phyloP scores from a whole-genome alignment of 805 yeast species.

The Grigorovia jiainica region DNA sequence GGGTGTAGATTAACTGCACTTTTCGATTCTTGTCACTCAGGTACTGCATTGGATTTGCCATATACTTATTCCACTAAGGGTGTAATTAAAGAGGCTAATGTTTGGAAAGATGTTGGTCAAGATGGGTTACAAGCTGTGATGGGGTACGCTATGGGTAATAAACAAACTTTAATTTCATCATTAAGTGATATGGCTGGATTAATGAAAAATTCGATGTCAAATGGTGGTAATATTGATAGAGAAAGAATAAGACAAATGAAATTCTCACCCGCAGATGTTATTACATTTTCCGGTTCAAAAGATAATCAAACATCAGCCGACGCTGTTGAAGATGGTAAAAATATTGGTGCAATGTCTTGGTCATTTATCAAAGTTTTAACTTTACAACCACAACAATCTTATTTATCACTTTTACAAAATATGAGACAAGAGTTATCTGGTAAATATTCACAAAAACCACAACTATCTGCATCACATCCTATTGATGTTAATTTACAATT shows the following conservation, averaged over 20 bases:
- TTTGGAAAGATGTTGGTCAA: conserved; percentile 64
- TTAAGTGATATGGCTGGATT: conserved; percentile 36
- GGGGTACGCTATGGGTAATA: conserved; percentile 54
- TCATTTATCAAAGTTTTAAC: conserved; percentile 60
- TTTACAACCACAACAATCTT: conserved; percentile 56
- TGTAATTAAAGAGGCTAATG: conserved; percentile 68
- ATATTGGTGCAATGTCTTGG: conserved; percentile 81
- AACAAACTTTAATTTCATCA: conserved; percentile 33
- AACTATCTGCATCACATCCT: conserved; percentile 74
- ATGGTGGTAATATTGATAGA: conserved; percentile 24
- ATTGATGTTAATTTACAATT: conserved; percentile 52
- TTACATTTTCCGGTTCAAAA: conserved; percentile 71
- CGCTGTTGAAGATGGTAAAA: conserved; percentile 57
- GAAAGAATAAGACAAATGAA: conserved; percentile 45
- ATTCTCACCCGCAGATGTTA: conserved; percentile 67
- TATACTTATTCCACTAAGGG: conserved; percentile 77
- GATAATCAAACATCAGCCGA: conserved; percentile 82
- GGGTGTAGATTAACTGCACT: conserved; percentile 74
- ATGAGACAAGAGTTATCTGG: conserved; percentile 54
- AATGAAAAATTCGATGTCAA: conserved; percentile 32
- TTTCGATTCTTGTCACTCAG: conserved; percentile 83
- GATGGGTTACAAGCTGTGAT: conserved; percentile 52
- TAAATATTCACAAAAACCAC: conserved; percentile 76
- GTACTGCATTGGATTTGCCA: conserved; percentile 73
- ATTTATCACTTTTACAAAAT: conserved; percentile 57